These are phyloP conservation scores for Mucor piriformis DNA, from an alignment of 371 early-diverging fungal species.

Conservation along the genomic window DNA sequence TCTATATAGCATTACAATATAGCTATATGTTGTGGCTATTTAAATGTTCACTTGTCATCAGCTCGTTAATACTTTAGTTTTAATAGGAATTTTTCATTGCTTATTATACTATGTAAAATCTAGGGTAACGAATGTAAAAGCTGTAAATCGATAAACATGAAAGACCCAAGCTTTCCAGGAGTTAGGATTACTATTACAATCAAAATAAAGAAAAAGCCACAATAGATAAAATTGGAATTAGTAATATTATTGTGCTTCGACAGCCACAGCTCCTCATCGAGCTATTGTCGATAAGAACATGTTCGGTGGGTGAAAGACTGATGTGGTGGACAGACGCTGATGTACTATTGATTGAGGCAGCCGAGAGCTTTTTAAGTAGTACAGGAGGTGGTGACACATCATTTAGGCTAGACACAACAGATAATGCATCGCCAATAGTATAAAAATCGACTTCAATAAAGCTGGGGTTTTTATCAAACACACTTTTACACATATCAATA, in stretches of 20 bases:
- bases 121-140: too few species aligned
- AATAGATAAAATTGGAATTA: not conserved
- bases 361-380: not conserved
- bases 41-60: too few species aligned
- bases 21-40: too few species aligned
- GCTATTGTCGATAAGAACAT: conserved; percentile 13
- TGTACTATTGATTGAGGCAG: too few species aligned
- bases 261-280: not conserved
- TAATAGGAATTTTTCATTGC: too few species aligned
- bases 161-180: too few species aligned
- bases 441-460: conserved; percentile 80
- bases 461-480: conserved; percentile 56
- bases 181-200: not conserved
- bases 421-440: conserved; percentile 53
- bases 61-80: too few species aligned
- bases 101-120: too few species aligned
- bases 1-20: too few species aligned
- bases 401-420: conserved; percentile 58
- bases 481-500: conserved; percentile 35
- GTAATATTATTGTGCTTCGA: not conserved
- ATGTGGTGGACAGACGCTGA: not conserved
- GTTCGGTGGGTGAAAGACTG: conserved; percentile 6
- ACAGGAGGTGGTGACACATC: conserved; percentile 30
- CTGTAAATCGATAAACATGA: too few species aligned
- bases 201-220: not conserved